These are phyloP conservation scores for Diphasiastrum complanatum DNA, from an alignment of 83 land plant genomes.

Conservation along the genomic window DNA sequence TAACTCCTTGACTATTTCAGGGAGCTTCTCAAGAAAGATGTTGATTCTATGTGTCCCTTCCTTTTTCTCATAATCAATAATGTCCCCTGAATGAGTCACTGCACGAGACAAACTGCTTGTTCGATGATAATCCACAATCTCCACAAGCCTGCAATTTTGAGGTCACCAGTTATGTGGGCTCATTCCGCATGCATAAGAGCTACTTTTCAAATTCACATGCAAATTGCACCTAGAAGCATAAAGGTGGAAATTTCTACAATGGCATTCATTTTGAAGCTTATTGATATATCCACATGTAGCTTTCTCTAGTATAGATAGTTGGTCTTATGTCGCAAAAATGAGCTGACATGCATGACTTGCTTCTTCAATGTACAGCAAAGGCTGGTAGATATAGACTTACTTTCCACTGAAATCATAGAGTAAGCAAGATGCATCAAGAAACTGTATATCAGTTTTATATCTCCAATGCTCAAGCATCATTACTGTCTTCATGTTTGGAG, in stretches of 20 bases:
- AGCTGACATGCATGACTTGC: too few species aligned
- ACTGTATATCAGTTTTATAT: not conserved
- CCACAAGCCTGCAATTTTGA: not conserved
- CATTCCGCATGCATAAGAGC: too few species aligned
- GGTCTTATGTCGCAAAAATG: too few species aligned
- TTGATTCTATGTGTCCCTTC: conserved; percentile 15
- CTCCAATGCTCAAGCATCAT: conserved; percentile 21
- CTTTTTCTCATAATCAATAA: not conserved
- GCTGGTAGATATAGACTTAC: not conserved
- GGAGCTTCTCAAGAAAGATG: not conserved
- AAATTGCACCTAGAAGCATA: too few species aligned
- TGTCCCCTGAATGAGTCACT: conserved; percentile 18
- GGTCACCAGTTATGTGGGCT: not conserved
- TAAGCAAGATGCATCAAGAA: conserved; percentile 22
- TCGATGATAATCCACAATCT: not conserved
- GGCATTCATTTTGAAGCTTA: too few species aligned
- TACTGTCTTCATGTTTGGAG: conserved; percentile 6
- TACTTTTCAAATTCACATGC: too few species aligned
- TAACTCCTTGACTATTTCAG: conserved; percentile 6
- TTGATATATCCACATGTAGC: too few species aligned
- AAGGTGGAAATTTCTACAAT: too few species aligned
- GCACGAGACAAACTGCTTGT: not conserved
- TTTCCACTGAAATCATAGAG: not conserved
- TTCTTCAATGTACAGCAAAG: not conserved
- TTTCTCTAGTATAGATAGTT: too few species aligned